Evolutionary conservation across 2,329 filamentous ascomycete genomes (phyloP), one percentile per base, ranked within the genome.

Genomic region (Fusarium longipes): DNA sequence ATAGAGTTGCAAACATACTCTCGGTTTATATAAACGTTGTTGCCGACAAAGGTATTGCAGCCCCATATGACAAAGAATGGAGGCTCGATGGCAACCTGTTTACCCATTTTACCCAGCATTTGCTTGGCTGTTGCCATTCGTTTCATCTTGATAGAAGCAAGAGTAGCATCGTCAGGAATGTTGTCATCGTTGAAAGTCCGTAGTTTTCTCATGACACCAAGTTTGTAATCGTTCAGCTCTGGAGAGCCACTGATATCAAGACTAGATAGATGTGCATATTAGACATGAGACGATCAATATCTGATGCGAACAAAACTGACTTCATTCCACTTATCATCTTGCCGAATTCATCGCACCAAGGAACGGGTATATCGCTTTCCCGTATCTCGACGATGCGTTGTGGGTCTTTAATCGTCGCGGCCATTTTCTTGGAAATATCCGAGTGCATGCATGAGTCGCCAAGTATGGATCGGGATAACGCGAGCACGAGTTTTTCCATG

Each of bases 311-410:
- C 29, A 18, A 9, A 2, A 6, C 39, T 45, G 22, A 65, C 60
- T 48, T 54, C 53, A 65, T 60, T 14, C 60, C 53, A n/a, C 61
- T 65, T 18, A 60, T 39, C 60, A 65, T 65, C 32, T 54, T 65
- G 8, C 57, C 36, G 22, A 54, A 65, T 8, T 65, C 62, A 3
- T 65, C 62, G 18, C 60, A 65, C 53, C 53, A 65, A 0, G 61
- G 60, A 8, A 60, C 47, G 4, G 40, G 22, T 8, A 65, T 43
- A 0, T 65, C 53, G 4, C 62, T 54, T 4, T 45, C n/a, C 8
- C 18, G 32, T 11, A 65, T 27, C 9, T 54, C 47, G 14, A 44
- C 32, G n/a, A 65, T 65, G 5, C 25, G 47, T 10, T 60, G 40
- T 12, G 9, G 35, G 17, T 8, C 47, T 25, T 65, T 64, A 24